phyloP scores from a whole-genome alignment of 345 rosid genomes.

The Dipteronia dyeriana region DNA sequence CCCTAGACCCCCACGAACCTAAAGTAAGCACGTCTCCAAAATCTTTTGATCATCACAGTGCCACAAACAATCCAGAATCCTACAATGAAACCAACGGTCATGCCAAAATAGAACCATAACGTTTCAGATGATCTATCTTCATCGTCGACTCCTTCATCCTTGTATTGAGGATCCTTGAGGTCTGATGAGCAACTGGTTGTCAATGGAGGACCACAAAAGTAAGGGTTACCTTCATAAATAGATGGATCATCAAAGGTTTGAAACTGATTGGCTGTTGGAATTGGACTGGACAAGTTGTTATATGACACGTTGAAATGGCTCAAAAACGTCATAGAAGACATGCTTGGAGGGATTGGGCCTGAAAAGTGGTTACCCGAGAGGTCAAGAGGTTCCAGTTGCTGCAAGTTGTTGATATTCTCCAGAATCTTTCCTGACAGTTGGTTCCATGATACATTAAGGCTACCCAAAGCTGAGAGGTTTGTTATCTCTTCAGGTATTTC shows the following conservation, averaged over 20 bases:
- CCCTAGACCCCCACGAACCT: background rate
- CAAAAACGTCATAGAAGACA: background rate
- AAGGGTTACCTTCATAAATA: constrained; percentile 8
- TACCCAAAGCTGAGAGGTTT: constrained; percentile 16
- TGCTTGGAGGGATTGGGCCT: constrained; percentile 27
- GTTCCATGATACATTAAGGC: constrained; percentile 26
- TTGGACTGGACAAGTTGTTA: constrained; percentile 26
- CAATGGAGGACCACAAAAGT: background rate
- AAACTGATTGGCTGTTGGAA: constrained; percentile 23
- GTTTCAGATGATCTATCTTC: background rate
- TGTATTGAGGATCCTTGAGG: no score
- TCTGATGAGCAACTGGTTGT: background rate
- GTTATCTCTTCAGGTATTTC: constrained; percentile 25
- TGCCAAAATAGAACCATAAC: background rate
- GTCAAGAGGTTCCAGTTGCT: constrained; percentile 25
- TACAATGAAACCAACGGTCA: constrained; percentile 3
- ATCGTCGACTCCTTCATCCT: background rate
- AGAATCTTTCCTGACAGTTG: constrained; percentile 25
- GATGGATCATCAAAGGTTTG: constrained; percentile 18
- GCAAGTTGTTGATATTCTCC: constrained; percentile 5
- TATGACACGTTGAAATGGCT: constrained; percentile 25
- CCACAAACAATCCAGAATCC: constrained; percentile 20
- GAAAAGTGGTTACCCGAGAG: constrained; percentile 31
- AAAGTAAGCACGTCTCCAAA: background rate
- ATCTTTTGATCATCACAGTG: background rate